Evolutionary conservation across 1,284 basidiomycete genomes (phyloP), one percentile per base, ranked within the genome.

Genomic region (Trichosporon sp.): DNA sequence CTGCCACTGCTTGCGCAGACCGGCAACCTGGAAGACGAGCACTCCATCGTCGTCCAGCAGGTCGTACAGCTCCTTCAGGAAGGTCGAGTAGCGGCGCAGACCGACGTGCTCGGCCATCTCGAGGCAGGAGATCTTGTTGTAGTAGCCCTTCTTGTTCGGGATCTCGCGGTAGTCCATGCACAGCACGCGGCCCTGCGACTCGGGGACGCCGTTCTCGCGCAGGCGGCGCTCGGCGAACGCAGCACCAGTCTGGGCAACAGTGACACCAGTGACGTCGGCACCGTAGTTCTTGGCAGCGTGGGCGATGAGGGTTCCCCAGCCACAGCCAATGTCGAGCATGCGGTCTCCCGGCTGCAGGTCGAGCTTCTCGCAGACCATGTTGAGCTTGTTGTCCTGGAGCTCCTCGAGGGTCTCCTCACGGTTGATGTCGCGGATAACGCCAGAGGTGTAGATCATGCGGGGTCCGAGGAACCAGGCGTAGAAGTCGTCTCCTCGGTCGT

Each of bases 51-150:
- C 96, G 75, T 95, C 91, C 73, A 99, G 88, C 37, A 98, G 88
- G 79, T 96, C 89, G 84, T 98, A 98, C 71, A 99, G 90, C 83
- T 98, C 93, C 40, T 87, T 87, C 76, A 99, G 88, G 90, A 97
- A 99, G 59, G 90, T 85, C 65, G 89, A 88, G 84, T 99, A 99
- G 73, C 94, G 92, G 77, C 94, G 90, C 81, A 99, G 91, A 71
- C 96, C 96, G 74, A 99, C 97, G 80, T 98, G 95, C 89, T 99
- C 97, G 46, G 96, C 96, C 96, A 99, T 99, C 85, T 99, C 96
- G 77, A 99, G 88, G 77, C 91, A 91, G 67, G 96, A 93, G 74
- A 99, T 99, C 87, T 99, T 99, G 82, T 90, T 92, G 84, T 92
- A 99, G 70, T 89, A 89, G 69, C 91, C 92, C 70, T 89, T 88